These are phyloP conservation scores for Halophytophthora batemanensis DNA, from an alignment of 352 stramenopile species.

Conservation along the genomic window DNA sequence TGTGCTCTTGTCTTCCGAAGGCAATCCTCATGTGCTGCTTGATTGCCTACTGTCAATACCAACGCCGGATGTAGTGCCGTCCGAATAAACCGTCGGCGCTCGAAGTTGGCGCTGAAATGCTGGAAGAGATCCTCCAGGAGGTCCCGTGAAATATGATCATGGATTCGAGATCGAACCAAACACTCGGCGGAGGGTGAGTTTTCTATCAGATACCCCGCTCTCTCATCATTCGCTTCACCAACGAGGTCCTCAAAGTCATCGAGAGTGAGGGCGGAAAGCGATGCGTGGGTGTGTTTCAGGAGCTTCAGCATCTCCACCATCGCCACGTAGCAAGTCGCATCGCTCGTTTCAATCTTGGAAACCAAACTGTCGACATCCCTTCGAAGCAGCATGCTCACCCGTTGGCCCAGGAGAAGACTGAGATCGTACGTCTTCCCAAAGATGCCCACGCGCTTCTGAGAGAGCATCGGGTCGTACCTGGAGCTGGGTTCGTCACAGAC, in stretches of 20 bases:
- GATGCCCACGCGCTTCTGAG: constrained; percentile 43
- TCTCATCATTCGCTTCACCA: constrained; percentile 27
- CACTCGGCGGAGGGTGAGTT: constrained; percentile 15
- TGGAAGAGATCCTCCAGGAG: constrained; percentile 60
- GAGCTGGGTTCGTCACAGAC: constrained; percentile 13
- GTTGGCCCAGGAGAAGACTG: constrained; percentile 44
- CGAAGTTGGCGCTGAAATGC: constrained; percentile 48
- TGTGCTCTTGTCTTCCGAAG: constrained; percentile 23
- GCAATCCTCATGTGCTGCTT: constrained; percentile 22
- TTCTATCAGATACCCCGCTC: constrained; percentile 7
- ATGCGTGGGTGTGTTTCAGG: constrained; percentile 31
- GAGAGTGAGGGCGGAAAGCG: constrained; percentile 22
- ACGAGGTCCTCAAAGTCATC: constrained; percentile 34
- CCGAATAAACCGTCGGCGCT: constrained; percentile 37
- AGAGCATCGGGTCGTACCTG: constrained; percentile 27
- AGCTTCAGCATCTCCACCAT: constrained; percentile 33
- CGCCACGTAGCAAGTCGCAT: constrained; percentile 53
- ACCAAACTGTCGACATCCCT: constrained; percentile 58
- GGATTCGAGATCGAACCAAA: constrained; percentile 32
- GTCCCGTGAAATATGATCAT: constrained; percentile 40
- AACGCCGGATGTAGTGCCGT: constrained; percentile 27
- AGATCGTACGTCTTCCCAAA: constrained; percentile 66
- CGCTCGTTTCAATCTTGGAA: constrained; percentile 51
- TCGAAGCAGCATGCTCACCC: constrained; percentile 41
- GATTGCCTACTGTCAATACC: constrained; percentile 16